Conservation (phyloP, 306 rosid species). For the Vicia sativa region DNA sequence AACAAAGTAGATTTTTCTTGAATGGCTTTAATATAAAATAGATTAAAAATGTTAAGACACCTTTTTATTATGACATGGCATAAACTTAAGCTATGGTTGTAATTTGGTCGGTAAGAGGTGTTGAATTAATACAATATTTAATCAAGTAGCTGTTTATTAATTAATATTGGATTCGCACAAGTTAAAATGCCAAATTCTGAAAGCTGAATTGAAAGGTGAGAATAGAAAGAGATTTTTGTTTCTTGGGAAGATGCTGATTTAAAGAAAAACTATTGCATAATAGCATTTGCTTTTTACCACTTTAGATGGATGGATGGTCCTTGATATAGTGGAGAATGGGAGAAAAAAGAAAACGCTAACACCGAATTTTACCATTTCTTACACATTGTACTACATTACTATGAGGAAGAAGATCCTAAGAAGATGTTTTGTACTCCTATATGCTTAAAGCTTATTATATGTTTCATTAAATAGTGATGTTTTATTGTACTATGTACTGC, state of each 20-base stretch:
- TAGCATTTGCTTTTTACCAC: slow-evolving; percentile 33
- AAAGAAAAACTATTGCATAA: slow-evolving; percentile 9
- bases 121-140: slow-evolving; percentile 25
- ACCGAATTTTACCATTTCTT: slow-evolving; percentile 14
- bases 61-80: slow-evolving; percentile 17
- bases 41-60: background rate
- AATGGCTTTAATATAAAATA: background rate
- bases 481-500: slow-evolving; percentile 7
- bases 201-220: slow-evolving; percentile 33
- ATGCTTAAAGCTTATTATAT: slow-evolving; percentile 22
- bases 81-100: slow-evolving; percentile 14
- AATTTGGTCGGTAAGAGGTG: slow-evolving; percentile 31
- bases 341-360: slow-evolving; percentile 33
- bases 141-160: slow-evolving; percentile 31
- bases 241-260: slow-evolving; percentile 40
- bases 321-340: slow-evolving; percentile 36
- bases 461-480: background rate
- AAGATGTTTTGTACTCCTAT: slow-evolving; percentile 20
- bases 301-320: slow-evolving; percentile 29
- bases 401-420: slow-evolving; percentile 31
- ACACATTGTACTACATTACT: slow-evolving; percentile 23
- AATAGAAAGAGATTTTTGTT: background rate
- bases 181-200: slow-evolving; percentile 33
- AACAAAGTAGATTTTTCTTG: no score
- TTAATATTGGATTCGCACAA: slow-evolving; percentile 44